Conservation (phyloP, 371 early-diverging fungal species). For the Mortierella sp. region DNA sequence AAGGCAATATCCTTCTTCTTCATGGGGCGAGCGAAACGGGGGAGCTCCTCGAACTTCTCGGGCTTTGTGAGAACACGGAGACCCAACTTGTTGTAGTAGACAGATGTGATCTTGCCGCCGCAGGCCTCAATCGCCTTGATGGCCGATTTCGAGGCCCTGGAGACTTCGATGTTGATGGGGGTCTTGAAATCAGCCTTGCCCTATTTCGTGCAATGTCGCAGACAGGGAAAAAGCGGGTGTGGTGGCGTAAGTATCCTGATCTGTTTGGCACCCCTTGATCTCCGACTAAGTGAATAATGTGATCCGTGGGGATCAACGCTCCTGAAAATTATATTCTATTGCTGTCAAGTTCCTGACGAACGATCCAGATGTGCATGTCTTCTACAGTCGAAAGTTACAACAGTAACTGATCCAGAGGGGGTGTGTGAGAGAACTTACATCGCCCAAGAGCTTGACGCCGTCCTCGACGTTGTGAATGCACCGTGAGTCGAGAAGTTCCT, state of each 20-base stretch:
- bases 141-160: constrained; percentile 86
- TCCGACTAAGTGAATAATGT: neutral
- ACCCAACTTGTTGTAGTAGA: constrained; percentile 86
- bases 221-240: neutral
- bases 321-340: neutral
- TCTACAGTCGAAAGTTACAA: too few species aligned
- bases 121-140: constrained; percentile 86
- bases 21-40: constrained; percentile 73
- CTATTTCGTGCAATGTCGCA: constrained; percentile 47
- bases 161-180: constrained; percentile 87
- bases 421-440: constrained; percentile 63
- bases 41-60: constrained; percentile 81
- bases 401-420: too few species aligned
- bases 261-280: neutral
- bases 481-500: constrained; percentile 81
- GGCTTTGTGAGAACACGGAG: constrained; percentile 86
- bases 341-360: neutral
- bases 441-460: constrained; percentile 90
- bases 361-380: too few species aligned
- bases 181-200: constrained; percentile 78
- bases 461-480: constrained; percentile 86
- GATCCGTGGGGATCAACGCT: neutral
- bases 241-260: neutral
- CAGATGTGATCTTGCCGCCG: constrained; percentile 89
- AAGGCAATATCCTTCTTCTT: constrained; percentile 73